These are phyloP conservation scores for Sicyos baderoa DNA, from an alignment of 306 rosid genomes.

Conservation along the genomic window DNA sequence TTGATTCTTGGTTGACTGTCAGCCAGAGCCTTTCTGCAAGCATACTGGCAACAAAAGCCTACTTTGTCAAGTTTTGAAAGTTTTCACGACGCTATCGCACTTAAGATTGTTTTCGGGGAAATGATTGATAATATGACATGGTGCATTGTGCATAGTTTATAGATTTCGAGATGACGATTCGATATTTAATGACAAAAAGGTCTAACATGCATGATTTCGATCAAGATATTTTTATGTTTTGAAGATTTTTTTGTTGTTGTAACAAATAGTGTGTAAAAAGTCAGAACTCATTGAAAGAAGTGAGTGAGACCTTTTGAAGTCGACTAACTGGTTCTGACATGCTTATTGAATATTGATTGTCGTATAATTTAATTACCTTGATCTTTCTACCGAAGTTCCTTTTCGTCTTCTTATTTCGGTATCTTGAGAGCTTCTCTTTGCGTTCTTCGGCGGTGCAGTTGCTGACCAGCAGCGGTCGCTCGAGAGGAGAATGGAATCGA, in stretches of 20 bases:
- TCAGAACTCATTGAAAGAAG: background rate
- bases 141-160: background rate
- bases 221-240: background rate
- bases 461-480: slow-evolving; percentile 35
- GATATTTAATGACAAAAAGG: background rate
- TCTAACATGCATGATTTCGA: background rate
- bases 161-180: background rate
- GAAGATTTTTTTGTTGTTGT: background rate
- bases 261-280: background rate
- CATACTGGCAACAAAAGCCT: slow-evolving; percentile 47
- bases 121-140: background rate
- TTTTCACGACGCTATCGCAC: background rate
- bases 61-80: background rate
- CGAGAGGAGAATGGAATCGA: slow-evolving; percentile 46
- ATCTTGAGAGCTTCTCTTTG: slow-evolving; percentile 78
- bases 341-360: background rate
- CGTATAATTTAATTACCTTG: slow-evolving; percentile 49
- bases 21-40: slow-evolving; percentile 99
- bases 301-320: background rate
- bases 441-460: slow-evolving; percentile 78
- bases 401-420: slow-evolving; percentile 81
- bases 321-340: background rate
- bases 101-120: background rate
- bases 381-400: slow-evolving; percentile 96
- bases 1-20: slow-evolving; percentile 98